Base-by-base conservation (phyloP, 192 early-diverging fungal species). In the Kickxella alabastrina region DNA sequence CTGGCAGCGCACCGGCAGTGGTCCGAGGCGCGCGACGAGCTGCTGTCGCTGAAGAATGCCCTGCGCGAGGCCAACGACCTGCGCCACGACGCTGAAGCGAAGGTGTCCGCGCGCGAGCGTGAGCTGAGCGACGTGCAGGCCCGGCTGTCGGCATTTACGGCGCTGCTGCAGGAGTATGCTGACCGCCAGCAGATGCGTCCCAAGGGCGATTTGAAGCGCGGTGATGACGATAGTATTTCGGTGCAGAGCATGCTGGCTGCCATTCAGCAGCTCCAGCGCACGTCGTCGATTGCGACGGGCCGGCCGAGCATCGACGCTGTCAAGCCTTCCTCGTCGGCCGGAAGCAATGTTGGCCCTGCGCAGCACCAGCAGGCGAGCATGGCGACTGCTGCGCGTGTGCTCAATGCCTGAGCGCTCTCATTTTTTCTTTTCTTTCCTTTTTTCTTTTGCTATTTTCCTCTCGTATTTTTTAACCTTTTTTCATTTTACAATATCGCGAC, bases 251-350 rank as follows among this genome's bases (percentile, higher is more conserved):
- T 68, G 65, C 57, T 75, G 9, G 51, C 60, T 7, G 72, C 65
- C 19, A 75, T 75, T 36, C 65, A 68, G 65, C 72, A 68, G 61
- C 52, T 68, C 12, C 65, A 68, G 54, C 65, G 62, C 53, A n/a
- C 65, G 19, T 68, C 57, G 36, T 60, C 65, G 29, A 52, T 64
- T 48, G 59, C 39, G 9, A 18, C 41, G 25, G 35, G 35, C 42
- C 42, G 53, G 12, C 45, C 52, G 10, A 62, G 59, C 59, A 45
- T 62, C 17, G 47, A 52, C 32, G 54, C 49, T 13, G 38, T 41
- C 0, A 32, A 52, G 40, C 49, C 51, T 3, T 24, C 27, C 2
- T 6, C 54, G 7, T 10, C 25, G 13, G 29, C 31, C 29, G 46
- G n/a, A n/a, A n/a, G n/a, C n/a, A n/a, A n/a, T n/a, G n/a, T n/a